Base-by-base conservation (phyloP, 352 stramenopile species). In the Ophiocytium majus region DNA sequence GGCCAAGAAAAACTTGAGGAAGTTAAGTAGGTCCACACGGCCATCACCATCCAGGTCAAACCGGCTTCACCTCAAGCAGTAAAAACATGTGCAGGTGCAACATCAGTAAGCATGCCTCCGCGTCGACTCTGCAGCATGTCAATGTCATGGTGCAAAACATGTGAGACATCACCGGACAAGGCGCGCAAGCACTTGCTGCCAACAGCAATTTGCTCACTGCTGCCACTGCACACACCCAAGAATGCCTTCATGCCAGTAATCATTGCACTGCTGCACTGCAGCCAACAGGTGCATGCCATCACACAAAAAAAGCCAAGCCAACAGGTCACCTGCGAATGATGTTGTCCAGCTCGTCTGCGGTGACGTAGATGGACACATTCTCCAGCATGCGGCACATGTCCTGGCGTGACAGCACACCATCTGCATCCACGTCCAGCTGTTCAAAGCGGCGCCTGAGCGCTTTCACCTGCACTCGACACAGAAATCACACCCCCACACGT, bases 21-120 rank as follows among this genome's bases (percentile, higher is more conserved):
- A 88, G 50, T 88, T 88, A 28, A 86, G 85, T 32, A 88, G 85
- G 37, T 88, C 85, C 35, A 88, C 63, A n/a, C 82, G 81, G 1
- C 85, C 85, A 37, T 88, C 85, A 23, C 85, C 85, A 37, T 86
- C 75, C 0, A 34, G 43, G 37, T 88, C 85, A 50, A 88, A 88
- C 63, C 85, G 84, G 33, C 63, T 1, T 1, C 75, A 37, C 66
- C 71, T 10, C 23, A 71, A 71, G 57, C 28, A n/a, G n/a, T n/a
- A n/a, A n/a, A n/a, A n/a, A n/a, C n/a, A n/a, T n/a, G n/a, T n/a
- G n/a, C n/a, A n/a, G n/a, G n/a, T n/a, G n/a, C n/a, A n/a, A n/a
- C n/a, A n/a, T n/a, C n/a, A n/a, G n/a, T n/a, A n/a, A n/a, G n/a
- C n/a, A n/a, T n/a, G n/a, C n/a, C n/a, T n/a, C n/a, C n/a, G n/a